phyloP scores from a whole-genome alignment of 192 early-diverging fungal genomes.

The Phycomyces blakesleeanus region DNA sequence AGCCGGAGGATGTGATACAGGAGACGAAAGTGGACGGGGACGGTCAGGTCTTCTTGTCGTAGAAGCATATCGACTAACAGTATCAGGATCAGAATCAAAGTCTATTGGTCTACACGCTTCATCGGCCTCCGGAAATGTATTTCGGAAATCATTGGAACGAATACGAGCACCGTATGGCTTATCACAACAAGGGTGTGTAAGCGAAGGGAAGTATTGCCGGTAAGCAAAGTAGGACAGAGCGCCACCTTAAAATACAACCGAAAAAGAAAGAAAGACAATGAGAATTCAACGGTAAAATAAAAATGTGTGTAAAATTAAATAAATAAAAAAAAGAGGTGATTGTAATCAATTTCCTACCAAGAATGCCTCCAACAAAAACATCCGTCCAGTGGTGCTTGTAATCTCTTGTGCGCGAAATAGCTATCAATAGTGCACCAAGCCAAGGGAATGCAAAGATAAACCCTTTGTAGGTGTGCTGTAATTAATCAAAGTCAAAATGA shows the following conservation, averaged over 20 bases:
- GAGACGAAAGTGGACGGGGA: too few species aligned
- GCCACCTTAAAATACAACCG: too few species aligned
- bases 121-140: too few species aligned
- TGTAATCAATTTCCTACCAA: constrained; percentile 37
- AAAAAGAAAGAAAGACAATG: too few species aligned
- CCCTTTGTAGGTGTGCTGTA: constrained; percentile 59
- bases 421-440: constrained; percentile 46
- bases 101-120: too few species aligned
- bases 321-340: constrained; percentile 2
- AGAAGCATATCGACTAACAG: too few species aligned
- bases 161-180: constrained; percentile 10
- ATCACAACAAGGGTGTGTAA: constrained; percentile 16
- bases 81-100: too few species aligned
- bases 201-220: constrained; percentile 58
- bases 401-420: constrained; percentile 56
- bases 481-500: background rate
- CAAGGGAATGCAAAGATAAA: constrained; percentile 48
- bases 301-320: too few species aligned
- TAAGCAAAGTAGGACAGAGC: constrained; percentile 59
- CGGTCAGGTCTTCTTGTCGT: too few species aligned
- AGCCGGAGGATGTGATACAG: too few species aligned
- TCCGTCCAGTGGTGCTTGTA: constrained; percentile 66
- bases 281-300: too few species aligned
- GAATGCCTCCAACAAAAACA: constrained; percentile 55
- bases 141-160: too few species aligned